Evolutionary conservation across 306 rosid species (phyloP).

Genomic region (Cicer chorassanicum): DNA sequence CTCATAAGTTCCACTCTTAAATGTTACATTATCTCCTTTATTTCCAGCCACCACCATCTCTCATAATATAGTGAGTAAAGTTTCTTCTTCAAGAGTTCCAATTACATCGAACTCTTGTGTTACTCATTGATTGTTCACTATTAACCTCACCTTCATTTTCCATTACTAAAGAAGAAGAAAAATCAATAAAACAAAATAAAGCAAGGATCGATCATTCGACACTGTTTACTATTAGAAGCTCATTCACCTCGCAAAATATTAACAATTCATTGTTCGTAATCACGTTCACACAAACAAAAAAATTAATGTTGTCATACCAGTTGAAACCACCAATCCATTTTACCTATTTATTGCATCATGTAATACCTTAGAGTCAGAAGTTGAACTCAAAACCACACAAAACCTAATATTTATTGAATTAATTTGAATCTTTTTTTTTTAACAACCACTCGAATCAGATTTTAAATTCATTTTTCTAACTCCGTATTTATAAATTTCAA

Average conservation of each 20-base stretch:
- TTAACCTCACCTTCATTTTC: not conserved
- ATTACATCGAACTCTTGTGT: not conserved
- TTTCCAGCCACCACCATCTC: conserved; percentile 4
- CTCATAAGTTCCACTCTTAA: not conserved
- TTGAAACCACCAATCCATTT: conserved; percentile 2
- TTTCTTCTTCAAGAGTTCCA: not conserved
- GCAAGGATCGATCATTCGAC: no score
- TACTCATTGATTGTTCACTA: not conserved
- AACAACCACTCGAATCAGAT: no score
- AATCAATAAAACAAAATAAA: not conserved
- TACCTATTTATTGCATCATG: not conserved
- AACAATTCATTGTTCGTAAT: not conserved
- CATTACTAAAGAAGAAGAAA: not conserved
- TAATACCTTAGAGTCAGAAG: not conserved
- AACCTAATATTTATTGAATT: no score
- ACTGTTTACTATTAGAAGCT: no score
- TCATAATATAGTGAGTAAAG: not conserved
- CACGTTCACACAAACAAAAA: not conserved
- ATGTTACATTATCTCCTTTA: not conserved
- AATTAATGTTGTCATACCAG: not conserved
- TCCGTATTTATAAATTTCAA: no score
- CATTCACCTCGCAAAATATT: no score
- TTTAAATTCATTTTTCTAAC: no score
- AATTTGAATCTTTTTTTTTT: no score
- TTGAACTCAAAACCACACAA: no score